A percentile compares a stretch with the other conserved stretches of the same genome.
These are phyloP conservation scores for Nevesoporus exiguus DNA, from an alignment of 768 basidiomycete genomes.

Conservation along the genomic window DNA sequence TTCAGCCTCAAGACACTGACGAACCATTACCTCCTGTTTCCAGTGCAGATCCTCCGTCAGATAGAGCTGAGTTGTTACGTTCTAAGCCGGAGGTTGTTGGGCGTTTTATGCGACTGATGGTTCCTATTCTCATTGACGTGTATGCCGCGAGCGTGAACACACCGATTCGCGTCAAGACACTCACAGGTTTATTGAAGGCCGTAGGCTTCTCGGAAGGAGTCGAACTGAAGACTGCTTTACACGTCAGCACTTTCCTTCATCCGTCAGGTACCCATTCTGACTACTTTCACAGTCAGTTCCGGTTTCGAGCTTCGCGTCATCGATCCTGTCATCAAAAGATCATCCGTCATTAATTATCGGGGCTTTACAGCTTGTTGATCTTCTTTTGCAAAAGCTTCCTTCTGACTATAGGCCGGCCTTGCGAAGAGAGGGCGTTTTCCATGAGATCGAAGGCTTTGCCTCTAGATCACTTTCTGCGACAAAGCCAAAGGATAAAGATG, in stretches of 20 bases:
- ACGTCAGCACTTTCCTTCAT: slow-evolving; percentile 47
- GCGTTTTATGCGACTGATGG: slow-evolving; percentile 82
- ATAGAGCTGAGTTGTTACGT: slow-evolving; percentile 73
- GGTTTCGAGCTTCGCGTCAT: slow-evolving; percentile 91
- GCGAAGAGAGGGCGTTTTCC: slow-evolving; percentile 92
- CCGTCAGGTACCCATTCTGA: slow-evolving; percentile 2
- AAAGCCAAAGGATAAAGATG: slow-evolving; percentile 47
- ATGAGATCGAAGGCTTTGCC: slow-evolving; percentile 84
- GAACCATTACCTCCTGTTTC: slow-evolving; percentile 34
- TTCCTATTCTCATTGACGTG: slow-evolving; percentile 96
- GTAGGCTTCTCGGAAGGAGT: slow-evolving; percentile 83
- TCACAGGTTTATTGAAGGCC: slow-evolving; percentile 86
- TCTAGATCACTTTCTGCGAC: slow-evolving; percentile 54
- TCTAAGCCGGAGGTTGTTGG: slow-evolving; percentile 73
- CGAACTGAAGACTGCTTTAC: slow-evolving; percentile 70
- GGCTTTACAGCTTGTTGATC: slow-evolving; percentile 90
- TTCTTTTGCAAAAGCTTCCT: slow-evolving; percentile 82
- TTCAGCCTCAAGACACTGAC: slow-evolving; percentile 42
- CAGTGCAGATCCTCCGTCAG: slow-evolving; percentile 36
- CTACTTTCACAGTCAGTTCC: slow-evolving; percentile 70
- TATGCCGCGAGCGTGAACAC: slow-evolving; percentile 96
- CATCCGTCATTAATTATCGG: slow-evolving; percentile 82
- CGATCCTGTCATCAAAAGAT: slow-evolving; percentile 90
- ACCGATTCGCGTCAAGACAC: slow-evolving; percentile 82
- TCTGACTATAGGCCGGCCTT: slow-evolving; percentile 84